Evolutionary conservation across 441 rosid species (phyloP).

Genomic region (Eruca vesicaria): DNA sequence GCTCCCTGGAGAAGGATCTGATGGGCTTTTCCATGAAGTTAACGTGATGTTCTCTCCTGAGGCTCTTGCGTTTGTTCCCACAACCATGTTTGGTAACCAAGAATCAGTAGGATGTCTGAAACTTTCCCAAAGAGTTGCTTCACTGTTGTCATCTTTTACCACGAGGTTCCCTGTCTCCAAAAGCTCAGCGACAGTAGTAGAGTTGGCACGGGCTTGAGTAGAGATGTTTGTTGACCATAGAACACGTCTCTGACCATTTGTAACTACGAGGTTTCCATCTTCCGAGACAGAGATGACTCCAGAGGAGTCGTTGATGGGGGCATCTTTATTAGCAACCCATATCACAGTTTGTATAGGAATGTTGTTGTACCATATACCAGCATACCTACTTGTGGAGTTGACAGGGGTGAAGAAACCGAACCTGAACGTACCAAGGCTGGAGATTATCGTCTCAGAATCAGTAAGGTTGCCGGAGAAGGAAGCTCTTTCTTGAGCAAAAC

Average conservation of each 20-base stretch:
- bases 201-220: not conserved
- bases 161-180: slow-evolving; percentile 51
- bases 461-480: slow-evolving; percentile 25
- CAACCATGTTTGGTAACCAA: slow-evolving; percentile 32
- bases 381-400: slow-evolving; percentile 39
- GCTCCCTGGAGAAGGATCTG: slow-evolving; percentile 51
- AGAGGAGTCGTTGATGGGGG: slow-evolving; percentile 45
- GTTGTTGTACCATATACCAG: slow-evolving; percentile 50
- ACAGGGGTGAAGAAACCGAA: slow-evolving; percentile 54
- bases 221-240: slow-evolving; percentile 49
- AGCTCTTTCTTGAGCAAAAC: slow-evolving; percentile 31
- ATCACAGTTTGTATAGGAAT: slow-evolving; percentile 28
- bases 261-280: slow-evolving; percentile 47
- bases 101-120: slow-evolving; percentile 44
- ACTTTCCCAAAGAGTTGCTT: slow-evolving; percentile 44
- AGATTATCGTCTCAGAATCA: slow-evolving; percentile 36
- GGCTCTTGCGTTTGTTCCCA: slow-evolving; percentile 27
- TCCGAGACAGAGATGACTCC: slow-evolving; percentile 39
- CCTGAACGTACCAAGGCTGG: slow-evolving; percentile 32
- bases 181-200: slow-evolving; percentile 38
- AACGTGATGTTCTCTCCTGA: slow-evolving; percentile 27
- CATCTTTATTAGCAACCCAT: slow-evolving; percentile 60
- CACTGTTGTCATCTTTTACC: slow-evolving; percentile 10
- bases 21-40: slow-evolving; percentile 48
- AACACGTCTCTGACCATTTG: slow-evolving; percentile 35